Evolutionary conservation across 1,284 basidiomycete genomes (phyloP).

Genomic region (Exobasidium cylindrosporum): DNA sequence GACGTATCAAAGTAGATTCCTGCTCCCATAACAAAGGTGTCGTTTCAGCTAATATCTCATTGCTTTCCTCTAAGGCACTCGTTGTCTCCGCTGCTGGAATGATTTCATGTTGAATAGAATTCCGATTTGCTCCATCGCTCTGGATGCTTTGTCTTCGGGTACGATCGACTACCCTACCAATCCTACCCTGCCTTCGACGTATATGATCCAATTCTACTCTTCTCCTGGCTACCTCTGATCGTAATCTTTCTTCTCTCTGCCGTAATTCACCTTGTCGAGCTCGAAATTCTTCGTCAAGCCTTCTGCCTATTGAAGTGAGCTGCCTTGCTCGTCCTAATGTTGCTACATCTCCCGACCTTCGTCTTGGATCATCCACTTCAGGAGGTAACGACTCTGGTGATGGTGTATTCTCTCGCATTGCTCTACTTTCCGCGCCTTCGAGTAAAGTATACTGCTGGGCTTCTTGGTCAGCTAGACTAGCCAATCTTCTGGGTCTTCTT

Average conservation of each 20-base stretch:
- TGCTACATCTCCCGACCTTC: not conserved
- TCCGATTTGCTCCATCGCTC: not conserved
- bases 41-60: not conserved
- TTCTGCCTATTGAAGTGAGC: conserved; percentile 1
- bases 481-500: not conserved
- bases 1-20: not conserved
- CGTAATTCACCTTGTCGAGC: conserved; percentile 5
- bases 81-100: not conserved
- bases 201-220: conserved; percentile 7
- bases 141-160: not conserved
- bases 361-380: not conserved
- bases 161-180: conserved; percentile 8
- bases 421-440: not conserved
- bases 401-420: not conserved
- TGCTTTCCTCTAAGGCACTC: not conserved
- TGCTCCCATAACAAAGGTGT: not conserved
- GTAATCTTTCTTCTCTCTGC: conserved; percentile 1
- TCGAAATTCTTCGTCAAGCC: conserved; percentile 6
- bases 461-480: not conserved
- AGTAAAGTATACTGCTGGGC: not conserved
- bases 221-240: conserved; percentile 4
- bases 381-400: not conserved
- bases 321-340: not conserved
- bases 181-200: conserved; percentile 3
- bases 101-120: not conserved